phyloP scores from a whole-genome alignment of 1,284 basidiomycete genomes.

The Trichosporon asahii region DNA sequence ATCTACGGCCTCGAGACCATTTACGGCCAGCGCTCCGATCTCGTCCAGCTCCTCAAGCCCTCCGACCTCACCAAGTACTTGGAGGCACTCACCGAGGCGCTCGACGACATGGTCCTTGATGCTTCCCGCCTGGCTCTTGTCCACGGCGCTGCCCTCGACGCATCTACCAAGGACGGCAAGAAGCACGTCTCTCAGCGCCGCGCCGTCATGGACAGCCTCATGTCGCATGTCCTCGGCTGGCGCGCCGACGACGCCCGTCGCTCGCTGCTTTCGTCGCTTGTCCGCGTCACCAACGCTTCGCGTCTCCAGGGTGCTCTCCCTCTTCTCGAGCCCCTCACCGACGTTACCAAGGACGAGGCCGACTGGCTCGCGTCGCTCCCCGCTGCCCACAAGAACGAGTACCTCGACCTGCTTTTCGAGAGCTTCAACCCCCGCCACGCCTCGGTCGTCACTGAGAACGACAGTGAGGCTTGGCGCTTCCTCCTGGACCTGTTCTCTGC shows the following conservation, averaged over 20 bases:
- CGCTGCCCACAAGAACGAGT: slow-evolving; percentile 21
- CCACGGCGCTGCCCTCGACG: slow-evolving; percentile 52
- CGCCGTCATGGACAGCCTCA: slow-evolving; percentile 70
- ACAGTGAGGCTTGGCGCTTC: slow-evolving; percentile 30
- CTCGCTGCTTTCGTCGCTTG: slow-evolving; percentile 61
- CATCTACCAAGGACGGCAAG: slow-evolving; percentile 57
- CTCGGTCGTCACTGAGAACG: slow-evolving; percentile 26
- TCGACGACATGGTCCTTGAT: slow-evolving; percentile 69
- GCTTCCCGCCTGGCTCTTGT: slow-evolving; percentile 60
- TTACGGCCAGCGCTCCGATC: slow-evolving; percentile 67
- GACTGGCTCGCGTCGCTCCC: slow-evolving; percentile 31
- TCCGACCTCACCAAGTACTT: slow-evolving; percentile 69
- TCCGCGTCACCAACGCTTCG: slow-evolving; percentile 61
- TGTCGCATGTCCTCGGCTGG: slow-evolving; percentile 75
- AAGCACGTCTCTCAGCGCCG: slow-evolving; percentile 69
- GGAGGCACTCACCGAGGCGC: slow-evolving; percentile 57
- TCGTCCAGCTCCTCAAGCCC: slow-evolving; percentile 75
- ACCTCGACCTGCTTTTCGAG: slow-evolving; percentile 30
- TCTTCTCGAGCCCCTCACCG: slow-evolving; percentile 51
- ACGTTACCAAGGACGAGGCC: slow-evolving; percentile 28
- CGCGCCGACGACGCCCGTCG: slow-evolving; percentile 57
- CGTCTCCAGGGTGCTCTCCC: slow-evolving; percentile 65
- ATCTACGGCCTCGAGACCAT: slow-evolving; percentile 80
- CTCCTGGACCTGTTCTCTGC: slow-evolving; percentile 21
- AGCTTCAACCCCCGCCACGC: slow-evolving; percentile 27